Evolutionary conservation across 2,329 filamentous ascomycete species (phyloP), one percentile per base, ranked within the genome.

Genomic region (Microascus cirrosus): DNA sequence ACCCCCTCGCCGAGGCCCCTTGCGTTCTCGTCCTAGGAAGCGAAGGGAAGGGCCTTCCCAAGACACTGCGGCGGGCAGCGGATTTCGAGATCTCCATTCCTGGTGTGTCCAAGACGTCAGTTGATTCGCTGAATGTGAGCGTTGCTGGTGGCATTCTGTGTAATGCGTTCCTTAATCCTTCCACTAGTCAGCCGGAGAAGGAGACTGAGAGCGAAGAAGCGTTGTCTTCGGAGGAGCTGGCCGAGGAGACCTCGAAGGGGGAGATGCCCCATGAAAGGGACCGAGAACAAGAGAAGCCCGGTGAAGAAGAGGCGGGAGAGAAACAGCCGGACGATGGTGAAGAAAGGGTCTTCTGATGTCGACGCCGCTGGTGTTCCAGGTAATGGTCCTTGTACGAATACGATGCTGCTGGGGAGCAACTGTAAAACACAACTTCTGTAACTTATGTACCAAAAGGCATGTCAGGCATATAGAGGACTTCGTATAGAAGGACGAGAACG

Each of bases 91-190:
- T 86, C 4, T 82, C 85, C 7, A 89, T 99, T 57, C 79, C 78
- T 6, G 22, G 62, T 81, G 69, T 69, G 80, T 69, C 62, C 78
- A 75, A 65, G 68, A 80, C 66, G 68, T 84, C 63, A 68, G 84
- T 99, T 2, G 93, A 97, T 70, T 96, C 91, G 69, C 73, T 99
- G 69, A 97, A 99, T 68, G 94, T 97, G 45, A 90, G 89, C 67
- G 92, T 95, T 22, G 93, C 94, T 1, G 84, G 89, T 7, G 90
- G 84, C 1, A 74, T 97, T 54, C 73, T 97, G 55, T 86, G 85
- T 61, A 80, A 85, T 62, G 77, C 85, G 0, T 90, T 94, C 35
- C 42, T 62, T 12, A 34, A 39, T 50, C 45, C 57, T 25, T 24
- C 56, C 42, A 39, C 12, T 22, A 22, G 36, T 11, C 50, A 39